phyloP scores from a whole-genome alignment of 2,329 filamentous ascomycete species.

The Fulvia fulva region DNA sequence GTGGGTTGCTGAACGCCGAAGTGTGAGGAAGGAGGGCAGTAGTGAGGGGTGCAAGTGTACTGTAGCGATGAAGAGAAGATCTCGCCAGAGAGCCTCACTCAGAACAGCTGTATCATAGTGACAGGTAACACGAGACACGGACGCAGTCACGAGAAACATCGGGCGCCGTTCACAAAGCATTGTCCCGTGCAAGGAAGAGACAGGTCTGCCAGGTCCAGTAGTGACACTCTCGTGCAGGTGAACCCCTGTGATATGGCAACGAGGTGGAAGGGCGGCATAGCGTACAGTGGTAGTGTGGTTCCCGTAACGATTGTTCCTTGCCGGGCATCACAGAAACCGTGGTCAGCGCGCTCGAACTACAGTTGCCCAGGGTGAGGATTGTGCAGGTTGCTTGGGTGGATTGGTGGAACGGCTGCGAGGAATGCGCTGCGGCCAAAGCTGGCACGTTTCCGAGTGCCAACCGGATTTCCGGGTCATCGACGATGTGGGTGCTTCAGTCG shows the following conservation, averaged over 20 bases:
- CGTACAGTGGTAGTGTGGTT: background rate
- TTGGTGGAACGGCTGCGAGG: conserved; percentile 5
- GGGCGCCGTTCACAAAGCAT: background rate
- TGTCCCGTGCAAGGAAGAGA: background rate
- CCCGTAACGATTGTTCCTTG: conserved; percentile 9
- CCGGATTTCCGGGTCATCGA: conserved; percentile 8
- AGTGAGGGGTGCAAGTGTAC: background rate
- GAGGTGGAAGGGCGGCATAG: background rate
- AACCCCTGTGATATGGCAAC: background rate
- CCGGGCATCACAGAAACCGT: background rate
- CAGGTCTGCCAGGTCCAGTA: background rate
- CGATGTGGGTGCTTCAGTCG: conserved; percentile 1
- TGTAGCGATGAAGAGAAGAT: background rate
- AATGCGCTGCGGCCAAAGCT: background rate
- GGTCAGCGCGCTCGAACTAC: conserved; percentile 6
- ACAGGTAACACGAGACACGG: background rate
- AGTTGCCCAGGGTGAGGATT: conserved; percentile 9
- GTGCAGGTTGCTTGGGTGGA: background rate
- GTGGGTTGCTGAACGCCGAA: background rate
- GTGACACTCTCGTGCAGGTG: background rate
- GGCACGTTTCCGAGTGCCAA: background rate
- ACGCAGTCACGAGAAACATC: background rate
- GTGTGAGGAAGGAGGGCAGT: background rate
- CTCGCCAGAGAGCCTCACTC: background rate
- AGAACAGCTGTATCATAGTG: background rate